A percentile compares a stretch with the other conserved stretches of the same genome.
Evolutionary conservation across 345 rosid genomes (phyloP).

Genomic region (Eucalyptus decipiens): DNA sequence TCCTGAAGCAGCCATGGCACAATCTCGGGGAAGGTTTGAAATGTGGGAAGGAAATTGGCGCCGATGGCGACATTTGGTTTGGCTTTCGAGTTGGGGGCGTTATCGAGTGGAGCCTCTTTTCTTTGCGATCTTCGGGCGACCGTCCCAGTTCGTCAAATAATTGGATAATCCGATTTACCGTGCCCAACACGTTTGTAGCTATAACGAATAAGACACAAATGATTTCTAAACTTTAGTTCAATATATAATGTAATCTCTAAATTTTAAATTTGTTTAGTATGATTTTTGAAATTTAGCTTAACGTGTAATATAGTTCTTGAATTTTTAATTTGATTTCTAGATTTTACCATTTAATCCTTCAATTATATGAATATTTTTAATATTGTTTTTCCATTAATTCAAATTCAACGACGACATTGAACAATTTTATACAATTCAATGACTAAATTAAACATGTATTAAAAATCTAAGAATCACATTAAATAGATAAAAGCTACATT

Average conservation of each 20-base stretch:
- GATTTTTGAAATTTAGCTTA: rapidly evolving
- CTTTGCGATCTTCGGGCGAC: neutral
- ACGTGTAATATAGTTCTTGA: rapidly evolving
- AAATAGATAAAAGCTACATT: no score
- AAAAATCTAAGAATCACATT: rapidly evolving
- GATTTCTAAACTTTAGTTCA: rapidly evolving
- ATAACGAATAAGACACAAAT: no score
- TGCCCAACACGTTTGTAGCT: neutral
- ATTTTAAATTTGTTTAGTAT: rapidly evolving
- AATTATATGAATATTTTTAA: rapidly evolving
- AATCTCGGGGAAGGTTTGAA: neutral
- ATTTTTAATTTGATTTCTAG: no score
- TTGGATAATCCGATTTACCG: neutral
- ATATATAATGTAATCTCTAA: rapidly evolving
- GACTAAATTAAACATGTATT: rapidly evolving
- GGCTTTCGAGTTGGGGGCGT: neutral
- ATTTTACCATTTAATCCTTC: no score
- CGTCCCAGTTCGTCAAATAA: neutral
- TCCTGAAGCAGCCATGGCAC: neutral
- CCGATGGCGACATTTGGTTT: neutral
- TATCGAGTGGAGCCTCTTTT: no score
- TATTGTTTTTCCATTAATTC: no score
- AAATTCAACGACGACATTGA: rapidly evolving
- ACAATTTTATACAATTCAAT: rapidly evolving
- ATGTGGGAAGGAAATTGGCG: neutral